Evolutionary conservation across 1,284 basidiomycete genomes (phyloP).

Genomic region (Pseudozyma flocculosa): DNA sequence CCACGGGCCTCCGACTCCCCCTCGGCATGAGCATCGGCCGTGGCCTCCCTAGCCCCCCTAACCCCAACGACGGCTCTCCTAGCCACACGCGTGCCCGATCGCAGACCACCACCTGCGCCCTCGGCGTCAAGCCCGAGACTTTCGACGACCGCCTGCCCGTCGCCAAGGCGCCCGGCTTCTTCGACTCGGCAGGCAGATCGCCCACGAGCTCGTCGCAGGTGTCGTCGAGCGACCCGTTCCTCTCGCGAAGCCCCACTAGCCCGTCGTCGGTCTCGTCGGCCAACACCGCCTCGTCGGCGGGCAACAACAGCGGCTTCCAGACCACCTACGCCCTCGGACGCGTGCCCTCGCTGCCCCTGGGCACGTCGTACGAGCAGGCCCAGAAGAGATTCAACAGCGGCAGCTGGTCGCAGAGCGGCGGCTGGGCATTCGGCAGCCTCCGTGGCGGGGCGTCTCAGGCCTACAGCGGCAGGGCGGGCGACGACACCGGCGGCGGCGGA

Average conservation of each 20-base stretch:
- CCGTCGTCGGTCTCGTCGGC: slow-evolving; percentile 22
- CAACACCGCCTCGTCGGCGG: slow-evolving; percentile 1
- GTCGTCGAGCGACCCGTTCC: slow-evolving; percentile 23
- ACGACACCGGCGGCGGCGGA: not conserved
- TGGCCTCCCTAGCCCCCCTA: slow-evolving; percentile 17
- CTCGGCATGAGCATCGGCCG: slow-evolving; percentile 23
- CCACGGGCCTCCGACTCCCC: slow-evolving; percentile 12
- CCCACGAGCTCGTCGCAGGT: slow-evolving; percentile 25
- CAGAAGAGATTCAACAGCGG: slow-evolving; percentile 42
- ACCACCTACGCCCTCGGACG: slow-evolving; percentile 20
- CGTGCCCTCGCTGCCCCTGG: slow-evolving; percentile 37
- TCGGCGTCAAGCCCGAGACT: slow-evolving; percentile 3
- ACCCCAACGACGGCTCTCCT: slow-evolving; percentile 18
- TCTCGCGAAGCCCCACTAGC: slow-evolving; percentile 23
- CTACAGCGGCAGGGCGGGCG: not conserved
- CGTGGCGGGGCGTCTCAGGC: not conserved
- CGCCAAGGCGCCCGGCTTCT: not conserved
- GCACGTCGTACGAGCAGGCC: slow-evolving; percentile 36
- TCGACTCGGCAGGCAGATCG: not conserved
- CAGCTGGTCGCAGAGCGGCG: slow-evolving; percentile 35
- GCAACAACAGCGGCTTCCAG: not conserved
- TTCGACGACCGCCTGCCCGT: not conserved
- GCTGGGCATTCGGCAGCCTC: slow-evolving; percentile 9
- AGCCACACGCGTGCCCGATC: slow-evolving; percentile 27
- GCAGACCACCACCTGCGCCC: slow-evolving; percentile 24